Base-by-base conservation (phyloP, 768 basidiomycete genomes). In the Butyriboletus loyo region DNA sequence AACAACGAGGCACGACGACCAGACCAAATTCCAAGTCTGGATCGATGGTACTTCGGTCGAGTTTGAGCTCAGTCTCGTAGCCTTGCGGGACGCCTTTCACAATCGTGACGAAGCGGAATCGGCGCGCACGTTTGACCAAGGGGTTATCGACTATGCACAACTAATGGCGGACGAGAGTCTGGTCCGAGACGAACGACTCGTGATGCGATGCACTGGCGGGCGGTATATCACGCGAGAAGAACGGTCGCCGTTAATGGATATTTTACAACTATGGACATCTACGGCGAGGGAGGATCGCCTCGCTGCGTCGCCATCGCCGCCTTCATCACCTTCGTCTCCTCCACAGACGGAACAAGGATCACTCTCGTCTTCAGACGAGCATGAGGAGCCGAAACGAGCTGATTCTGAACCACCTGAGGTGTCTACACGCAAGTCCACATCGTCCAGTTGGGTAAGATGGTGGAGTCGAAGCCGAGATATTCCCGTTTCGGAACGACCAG, bases 361-460 rank as follows among this genome's bases (percentile, higher is more conserved):
- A 9, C 48, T 41, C 11, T 49, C 59, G n/a, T 58, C 58, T 25
- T 57, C 60, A 24, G 61, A 64, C 28, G 56, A 62, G 22, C 56
- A 43, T 21, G 52, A 57, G 30, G 70, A 67, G 24, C 69, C 65
- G 14, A 75, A 73, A 52, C 77, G 74, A 9, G 46, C 60, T 5
- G 63, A 52, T 13, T 69, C 59, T 15, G 77, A 76, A 54, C 76
- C 77, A 15, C 72, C 68, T 25, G 73, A 69, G 41, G 59, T 62
- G 14, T 53, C 57, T 32, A 19, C 52, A 4, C 75, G 76, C 59
- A 78, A 73, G 49, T 69, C 81, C 5, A 78, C 79, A 0, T 82
- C 83, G 14, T 78, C 81, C 1, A 85, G 84, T n/a, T 92, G 89
- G 91, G 81, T 81, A 34, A 79, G 83, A 35, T 92, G 91, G 92